Evolutionary conservation across 2,329 filamentous ascomycete genomes (phyloP).

Genomic region (Botrytis cinerea): DNA sequence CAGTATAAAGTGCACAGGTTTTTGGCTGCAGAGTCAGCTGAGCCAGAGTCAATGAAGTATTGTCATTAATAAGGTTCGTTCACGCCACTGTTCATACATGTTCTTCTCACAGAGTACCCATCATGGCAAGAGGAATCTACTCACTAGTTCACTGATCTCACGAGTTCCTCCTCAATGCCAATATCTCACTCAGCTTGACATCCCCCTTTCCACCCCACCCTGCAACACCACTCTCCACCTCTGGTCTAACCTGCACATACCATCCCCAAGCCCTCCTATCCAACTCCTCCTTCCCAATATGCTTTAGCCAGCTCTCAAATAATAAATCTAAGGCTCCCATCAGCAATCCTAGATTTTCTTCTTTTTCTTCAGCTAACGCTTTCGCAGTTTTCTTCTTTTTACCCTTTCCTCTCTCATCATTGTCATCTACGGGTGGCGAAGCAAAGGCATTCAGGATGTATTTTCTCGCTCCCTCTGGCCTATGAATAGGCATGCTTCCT

Average conservation of each 20-base stretch:
- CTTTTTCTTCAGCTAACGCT: constrained; percentile 60
- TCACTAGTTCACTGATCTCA: constrained; percentile 24
- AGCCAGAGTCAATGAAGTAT: not conserved
- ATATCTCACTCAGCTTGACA: constrained; percentile 66
- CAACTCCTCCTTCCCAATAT: constrained; percentile 64
- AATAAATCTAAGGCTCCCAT: constrained; percentile 71
- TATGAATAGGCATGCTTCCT: constrained; percentile 69
- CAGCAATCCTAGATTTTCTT: constrained; percentile 68
- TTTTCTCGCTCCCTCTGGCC: constrained; percentile 66
- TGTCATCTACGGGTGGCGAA: constrained; percentile 39
- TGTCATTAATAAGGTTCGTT: not conserved
- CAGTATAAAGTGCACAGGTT: not conserved
- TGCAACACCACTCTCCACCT: constrained; percentile 70
- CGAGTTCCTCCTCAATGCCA: constrained; percentile 55
- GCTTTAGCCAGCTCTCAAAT: constrained; percentile 71
- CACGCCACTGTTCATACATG: not conserved
- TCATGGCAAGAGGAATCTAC: not conserved
- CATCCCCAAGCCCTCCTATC: constrained; percentile 78
- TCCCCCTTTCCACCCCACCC: constrained; percentile 84
- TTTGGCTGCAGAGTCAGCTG: not conserved
- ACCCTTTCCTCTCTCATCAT: constrained; percentile 32
- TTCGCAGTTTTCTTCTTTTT: constrained; percentile 56
- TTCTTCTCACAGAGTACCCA: not conserved
- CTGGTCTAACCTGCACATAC: constrained; percentile 76
- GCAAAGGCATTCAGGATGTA: constrained; percentile 63